Conservation (phyloP, 768 basidiomycete genomes). For the Russula compacta region DNA sequence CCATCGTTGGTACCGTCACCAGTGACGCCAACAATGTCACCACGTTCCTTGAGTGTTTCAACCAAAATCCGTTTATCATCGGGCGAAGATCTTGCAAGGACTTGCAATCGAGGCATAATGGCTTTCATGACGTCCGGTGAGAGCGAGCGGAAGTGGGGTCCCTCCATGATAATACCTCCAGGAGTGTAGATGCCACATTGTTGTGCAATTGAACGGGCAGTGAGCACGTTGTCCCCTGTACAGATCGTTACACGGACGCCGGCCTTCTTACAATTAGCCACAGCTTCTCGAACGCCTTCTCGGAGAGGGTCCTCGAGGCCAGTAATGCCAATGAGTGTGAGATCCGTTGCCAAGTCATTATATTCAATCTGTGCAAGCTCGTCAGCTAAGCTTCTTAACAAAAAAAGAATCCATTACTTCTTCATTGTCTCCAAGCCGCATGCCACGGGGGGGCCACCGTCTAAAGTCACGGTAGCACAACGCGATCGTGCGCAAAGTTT, state of each 20-base stretch:
- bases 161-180: slow-evolving; percentile 97
- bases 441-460: slow-evolving; percentile 68
- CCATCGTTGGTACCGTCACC: slow-evolving; percentile 99
- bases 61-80: slow-evolving; percentile 96
- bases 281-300: slow-evolving; percentile 81
- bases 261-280: slow-evolving; percentile 76
- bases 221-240: slow-evolving; percentile 94
- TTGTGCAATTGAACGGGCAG: slow-evolving; percentile 89
- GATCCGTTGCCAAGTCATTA: slow-evolving; percentile 54
- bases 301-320: slow-evolving; percentile 97
- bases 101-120: slow-evolving; percentile 86
- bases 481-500: slow-evolving; percentile 89
- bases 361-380: slow-evolving; percentile 46
- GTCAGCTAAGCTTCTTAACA: not conserved
- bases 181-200: slow-evolving; percentile 94
- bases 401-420: slow-evolving; percentile 37
- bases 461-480: slow-evolving; percentile 86
- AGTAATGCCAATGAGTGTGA: slow-evolving; percentile 82
- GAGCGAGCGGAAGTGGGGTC: slow-evolving; percentile 83
- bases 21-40: slow-evolving; percentile 91
- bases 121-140: slow-evolving; percentile 60
- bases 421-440: slow-evolving; percentile 33
- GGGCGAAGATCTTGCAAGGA: slow-evolving; percentile 94
- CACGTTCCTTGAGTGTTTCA: slow-evolving; percentile 73
- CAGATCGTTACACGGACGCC: slow-evolving; percentile 97